phyloP scores from a whole-genome alignment of 1,284 basidiomycete genomes.

The Cutaneotrichosporon cyanovorans region DNA sequence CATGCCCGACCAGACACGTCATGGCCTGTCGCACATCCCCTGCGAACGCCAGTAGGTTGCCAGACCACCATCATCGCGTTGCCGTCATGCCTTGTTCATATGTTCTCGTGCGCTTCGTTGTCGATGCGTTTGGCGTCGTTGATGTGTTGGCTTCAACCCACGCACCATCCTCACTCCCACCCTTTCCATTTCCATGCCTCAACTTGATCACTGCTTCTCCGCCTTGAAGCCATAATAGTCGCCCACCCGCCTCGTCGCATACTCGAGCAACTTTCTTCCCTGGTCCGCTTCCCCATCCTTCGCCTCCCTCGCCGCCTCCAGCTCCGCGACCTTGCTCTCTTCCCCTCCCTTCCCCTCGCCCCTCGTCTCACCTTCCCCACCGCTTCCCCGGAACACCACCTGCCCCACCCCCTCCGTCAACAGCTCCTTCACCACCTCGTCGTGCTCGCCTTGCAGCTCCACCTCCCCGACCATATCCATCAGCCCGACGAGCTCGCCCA shows the following conservation, averaged over 20 bases:
- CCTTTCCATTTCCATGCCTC: no score
- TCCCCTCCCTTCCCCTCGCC: background rate
- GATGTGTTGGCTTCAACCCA: no score
- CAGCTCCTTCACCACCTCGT: constrained; percentile 3
- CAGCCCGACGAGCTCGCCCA: constrained; percentile 19
- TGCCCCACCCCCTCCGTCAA: constrained; percentile 10
- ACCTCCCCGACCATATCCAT: constrained; percentile 19
- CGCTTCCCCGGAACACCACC: constrained; percentile 4
- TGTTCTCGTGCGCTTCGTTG: no score
- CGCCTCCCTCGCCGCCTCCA: background rate
- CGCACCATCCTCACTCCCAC: no score
- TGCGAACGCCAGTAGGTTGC: no score
- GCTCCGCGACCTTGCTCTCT: background rate
- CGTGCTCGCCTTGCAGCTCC: constrained; percentile 6
- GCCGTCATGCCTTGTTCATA: no score
- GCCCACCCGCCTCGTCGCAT: constrained; percentile 16
- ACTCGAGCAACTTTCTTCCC: constrained; percentile 10
- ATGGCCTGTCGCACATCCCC: no score
- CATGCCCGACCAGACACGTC: no score
- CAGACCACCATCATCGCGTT: no score
- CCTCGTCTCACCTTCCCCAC: background rate
- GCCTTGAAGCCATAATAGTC: constrained; percentile 18
- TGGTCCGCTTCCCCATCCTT: background rate
- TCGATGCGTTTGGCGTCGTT: no score
- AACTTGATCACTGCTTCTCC: no score